Percentiles rank a stretch among this genome's conserved stretches.
Conservation (phyloP, 2,329 filamentous ascomycete genomes). For the Trichoderma sp. region DNA sequence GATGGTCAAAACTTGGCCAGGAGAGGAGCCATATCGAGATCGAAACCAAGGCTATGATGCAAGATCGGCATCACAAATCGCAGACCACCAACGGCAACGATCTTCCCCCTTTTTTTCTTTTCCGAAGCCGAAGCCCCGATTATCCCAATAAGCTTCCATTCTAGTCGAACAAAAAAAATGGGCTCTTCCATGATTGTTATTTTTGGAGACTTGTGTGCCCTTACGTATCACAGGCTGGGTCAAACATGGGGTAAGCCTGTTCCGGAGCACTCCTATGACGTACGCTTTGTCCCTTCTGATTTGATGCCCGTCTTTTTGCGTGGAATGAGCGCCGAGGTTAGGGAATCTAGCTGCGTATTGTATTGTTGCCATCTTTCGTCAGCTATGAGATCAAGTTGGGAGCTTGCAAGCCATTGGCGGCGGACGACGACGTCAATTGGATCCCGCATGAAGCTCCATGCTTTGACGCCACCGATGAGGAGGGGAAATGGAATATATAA, state of each 20-base stretch:
- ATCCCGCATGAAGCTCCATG: not conserved
- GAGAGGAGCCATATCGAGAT: not conserved
- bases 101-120: not conserved
- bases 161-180: not conserved
- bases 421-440: not conserved
- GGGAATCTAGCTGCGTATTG: not conserved
- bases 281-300: conserved; percentile 5
- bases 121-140: not conserved
- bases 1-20: not conserved
- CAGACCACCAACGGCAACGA: conserved; percentile 2
- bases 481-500: conserved; percentile 7
- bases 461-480: conserved; percentile 4
- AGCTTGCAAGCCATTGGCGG: conserved; percentile 16
- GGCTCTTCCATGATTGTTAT: conserved; percentile 2
- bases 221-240: not conserved
- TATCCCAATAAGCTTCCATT: conserved; percentile 12
- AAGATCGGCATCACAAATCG: conserved; percentile 21
- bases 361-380: not conserved
- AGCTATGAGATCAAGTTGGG: not conserved
- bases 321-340: not conserved
- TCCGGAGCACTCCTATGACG: not conserved
- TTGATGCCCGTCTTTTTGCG: not conserved
- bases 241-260: not conserved
- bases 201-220: no score
- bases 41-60: conserved; percentile 19